Evolutionary conservation across 1,284 basidiomycete species (phyloP).

Genomic region (Retiboletus fuscus): DNA sequence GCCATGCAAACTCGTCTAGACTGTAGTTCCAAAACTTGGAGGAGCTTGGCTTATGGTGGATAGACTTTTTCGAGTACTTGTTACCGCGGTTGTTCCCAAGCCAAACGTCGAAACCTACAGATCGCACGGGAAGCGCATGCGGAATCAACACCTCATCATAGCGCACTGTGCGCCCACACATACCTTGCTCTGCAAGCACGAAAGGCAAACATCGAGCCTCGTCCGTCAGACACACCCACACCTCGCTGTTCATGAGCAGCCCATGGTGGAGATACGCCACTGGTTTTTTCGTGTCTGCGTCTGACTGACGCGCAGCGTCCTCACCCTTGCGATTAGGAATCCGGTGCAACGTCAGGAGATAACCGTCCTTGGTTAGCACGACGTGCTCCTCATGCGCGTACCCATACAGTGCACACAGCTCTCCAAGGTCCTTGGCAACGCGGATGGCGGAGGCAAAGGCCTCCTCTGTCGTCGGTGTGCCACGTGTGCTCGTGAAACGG

Average conservation of each 20-base stretch:
- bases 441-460: constrained; percentile 68
- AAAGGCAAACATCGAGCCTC: constrained; percentile 76
- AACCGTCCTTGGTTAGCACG: constrained; percentile 84
- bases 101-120: constrained; percentile 79
- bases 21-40: constrained; percentile 83
- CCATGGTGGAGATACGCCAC: constrained; percentile 88
- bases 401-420: constrained; percentile 74
- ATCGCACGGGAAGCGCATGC: not conserved
- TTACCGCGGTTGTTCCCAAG: constrained; percentile 80
- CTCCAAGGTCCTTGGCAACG: constrained; percentile 76
- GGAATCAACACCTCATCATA: constrained; percentile 3
- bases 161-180: not conserved
- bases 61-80: constrained; percentile 86
- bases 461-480: constrained; percentile 49
- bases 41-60: constrained; percentile 72
- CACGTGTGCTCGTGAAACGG: constrained; percentile 53
- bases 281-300: constrained; percentile 73
- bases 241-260: constrained; percentile 85
- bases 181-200: constrained; percentile 75
- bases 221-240: constrained; percentile 83
- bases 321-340: constrained; percentile 68
- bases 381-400: constrained; percentile 83
- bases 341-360: constrained; percentile 79
- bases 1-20: constrained; percentile 86
- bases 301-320: constrained; percentile 52